Evolutionary conservation across 371 early-diverging fungal genomes (phyloP).

Genomic region (Caulochytrium protostelioides): DNA sequence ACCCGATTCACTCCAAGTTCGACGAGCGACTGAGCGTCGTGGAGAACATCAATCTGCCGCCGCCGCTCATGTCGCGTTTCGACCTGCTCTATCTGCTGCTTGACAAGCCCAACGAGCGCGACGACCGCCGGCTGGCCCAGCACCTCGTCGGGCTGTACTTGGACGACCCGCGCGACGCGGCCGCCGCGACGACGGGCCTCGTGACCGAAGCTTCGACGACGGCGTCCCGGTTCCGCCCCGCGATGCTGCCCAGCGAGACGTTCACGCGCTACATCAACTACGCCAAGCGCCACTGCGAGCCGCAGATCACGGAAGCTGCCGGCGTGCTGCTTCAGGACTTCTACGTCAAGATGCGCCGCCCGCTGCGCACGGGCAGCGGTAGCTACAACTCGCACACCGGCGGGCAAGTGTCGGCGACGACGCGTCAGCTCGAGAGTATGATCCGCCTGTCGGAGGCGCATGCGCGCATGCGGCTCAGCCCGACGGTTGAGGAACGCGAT

Average conservation of each 20-base stretch:
- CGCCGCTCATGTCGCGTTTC: slow-evolving; percentile 90
- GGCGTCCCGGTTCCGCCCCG: slow-evolving; percentile 2
- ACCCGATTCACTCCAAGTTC: slow-evolving; percentile 92
- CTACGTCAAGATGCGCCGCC: slow-evolving; percentile 81
- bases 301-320: slow-evolving; percentile 59
- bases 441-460: slow-evolving; percentile 97
- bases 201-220: neutral
- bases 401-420: slow-evolving; percentile 78
- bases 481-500: slow-evolving; percentile 25
- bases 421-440: slow-evolving; percentile 97
- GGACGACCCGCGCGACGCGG: slow-evolving; percentile 30
- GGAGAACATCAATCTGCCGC: slow-evolving; percentile 89
- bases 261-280: slow-evolving; percentile 80
- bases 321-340: slow-evolving; percentile 47
- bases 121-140: slow-evolving; percentile 65
- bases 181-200: neutral
- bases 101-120: slow-evolving; percentile 69
- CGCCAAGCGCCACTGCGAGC: slow-evolving; percentile 60
- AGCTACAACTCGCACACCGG: slow-evolving; percentile 14
- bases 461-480: slow-evolving; percentile 63
- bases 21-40: slow-evolving; percentile 68
- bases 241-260: slow-evolving; percentile 41
- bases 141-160: slow-evolving; percentile 72
- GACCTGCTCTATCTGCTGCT: slow-evolving; percentile 87
- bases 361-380: slow-evolving; percentile 38